A percentile compares a stretch with the other conserved stretches of the same genome.
phyloP scores from a whole-genome alignment of 371 early-diverging fungal genomes.

The Mitosporidium daphniae region DNA sequence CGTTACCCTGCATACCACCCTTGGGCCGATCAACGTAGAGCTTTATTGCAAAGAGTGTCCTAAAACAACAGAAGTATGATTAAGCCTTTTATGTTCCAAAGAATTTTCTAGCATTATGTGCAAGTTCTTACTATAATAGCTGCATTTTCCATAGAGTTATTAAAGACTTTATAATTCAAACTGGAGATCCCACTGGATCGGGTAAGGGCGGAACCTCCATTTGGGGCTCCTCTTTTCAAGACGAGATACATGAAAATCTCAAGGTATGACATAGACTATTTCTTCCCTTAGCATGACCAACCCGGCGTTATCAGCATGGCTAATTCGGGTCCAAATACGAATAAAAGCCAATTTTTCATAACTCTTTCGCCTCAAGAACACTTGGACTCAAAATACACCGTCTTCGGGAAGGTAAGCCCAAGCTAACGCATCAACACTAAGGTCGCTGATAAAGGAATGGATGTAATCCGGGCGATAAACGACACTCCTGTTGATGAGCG shows the following conservation, averaged over 20 bases:
- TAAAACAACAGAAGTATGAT: constrained; percentile 27
- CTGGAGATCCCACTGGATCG: constrained; percentile 51
- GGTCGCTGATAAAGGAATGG: constrained; percentile 48
- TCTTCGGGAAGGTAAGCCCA: constrained; percentile 41
- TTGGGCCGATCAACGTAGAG: constrained; percentile 40
- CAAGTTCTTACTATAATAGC: constrained; percentile 53
- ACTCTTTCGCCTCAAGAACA: constrained; percentile 37
- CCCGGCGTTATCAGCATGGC: constrained; percentile 67
- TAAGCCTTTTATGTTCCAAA: constrained; percentile 4
- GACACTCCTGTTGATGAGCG: constrained; percentile 42
- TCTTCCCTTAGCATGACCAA: constrained; percentile 21
- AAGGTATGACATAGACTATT: constrained; percentile 13
- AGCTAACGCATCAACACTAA: not conserved
- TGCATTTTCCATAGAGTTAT: constrained; percentile 23
- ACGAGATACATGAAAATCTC: constrained; percentile 39
- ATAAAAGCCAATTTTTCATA: constrained; percentile 45
- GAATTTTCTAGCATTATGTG: constrained; percentile 76
- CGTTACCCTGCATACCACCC: constrained; percentile 43
- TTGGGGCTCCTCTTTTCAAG: constrained; percentile 41
- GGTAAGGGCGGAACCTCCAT: constrained; percentile 52
- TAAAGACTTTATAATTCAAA: constrained; percentile 13
- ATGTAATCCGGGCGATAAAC: constrained; percentile 41
- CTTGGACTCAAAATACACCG: constrained; percentile 53
- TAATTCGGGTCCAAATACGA: constrained; percentile 51
- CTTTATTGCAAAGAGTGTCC: constrained; percentile 18